Percentiles rank a stretch among this genome's conserved stretches.
These are phyloP conservation scores for Populus pruinosa DNA, from an alignment of 345 rosid species.

Conservation along the genomic window DNA sequence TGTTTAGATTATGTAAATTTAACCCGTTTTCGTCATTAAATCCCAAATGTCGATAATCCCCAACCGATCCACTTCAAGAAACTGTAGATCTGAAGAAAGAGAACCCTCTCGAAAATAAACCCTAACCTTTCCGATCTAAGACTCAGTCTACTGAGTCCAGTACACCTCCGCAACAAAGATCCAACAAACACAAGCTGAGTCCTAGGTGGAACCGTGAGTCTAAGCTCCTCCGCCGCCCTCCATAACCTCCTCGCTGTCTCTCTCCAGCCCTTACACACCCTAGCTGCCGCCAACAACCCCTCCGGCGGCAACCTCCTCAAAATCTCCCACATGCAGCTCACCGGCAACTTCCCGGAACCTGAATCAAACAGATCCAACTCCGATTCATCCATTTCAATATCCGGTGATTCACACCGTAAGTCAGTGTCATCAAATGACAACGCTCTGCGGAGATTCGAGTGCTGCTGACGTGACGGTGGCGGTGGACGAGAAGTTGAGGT, in stretches of 20 bases:
- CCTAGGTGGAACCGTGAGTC: slow-evolving; percentile 63
- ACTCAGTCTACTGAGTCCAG: slow-evolving; percentile 60
- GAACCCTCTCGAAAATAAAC: slow-evolving; percentile 9
- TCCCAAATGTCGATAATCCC: background rate
- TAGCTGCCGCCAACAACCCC: slow-evolving; percentile 64
- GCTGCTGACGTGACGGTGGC: slow-evolving; percentile 46
- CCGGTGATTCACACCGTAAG: slow-evolving; percentile 39
- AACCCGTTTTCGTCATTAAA: background rate
- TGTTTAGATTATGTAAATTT: background rate
- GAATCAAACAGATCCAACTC: slow-evolving; percentile 45
- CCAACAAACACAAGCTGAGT: slow-evolving; percentile 76
- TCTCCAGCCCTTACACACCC: slow-evolving; percentile 89
- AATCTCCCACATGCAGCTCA: slow-evolving; percentile 73
- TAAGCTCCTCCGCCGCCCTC: slow-evolving; percentile 83
- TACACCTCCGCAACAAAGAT: slow-evolving; percentile 80
- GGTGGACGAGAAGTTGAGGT: slow-evolving; percentile 31
- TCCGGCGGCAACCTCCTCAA: slow-evolving; percentile 71
- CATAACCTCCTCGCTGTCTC: slow-evolving; percentile 71
- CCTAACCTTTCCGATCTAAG: slow-evolving; percentile 84
- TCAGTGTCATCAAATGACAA: slow-evolving; percentile 78
- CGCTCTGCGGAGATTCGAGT: slow-evolving; percentile 71
- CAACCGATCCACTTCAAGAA: slow-evolving; percentile 11
- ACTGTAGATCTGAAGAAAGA: slow-evolving; percentile 42
- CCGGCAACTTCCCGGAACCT: slow-evolving; percentile 48
- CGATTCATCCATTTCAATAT: slow-evolving; percentile 28